Conservation (phyloP, 495 filamentous ascomycete species). For the Tuber brumale region DNA sequence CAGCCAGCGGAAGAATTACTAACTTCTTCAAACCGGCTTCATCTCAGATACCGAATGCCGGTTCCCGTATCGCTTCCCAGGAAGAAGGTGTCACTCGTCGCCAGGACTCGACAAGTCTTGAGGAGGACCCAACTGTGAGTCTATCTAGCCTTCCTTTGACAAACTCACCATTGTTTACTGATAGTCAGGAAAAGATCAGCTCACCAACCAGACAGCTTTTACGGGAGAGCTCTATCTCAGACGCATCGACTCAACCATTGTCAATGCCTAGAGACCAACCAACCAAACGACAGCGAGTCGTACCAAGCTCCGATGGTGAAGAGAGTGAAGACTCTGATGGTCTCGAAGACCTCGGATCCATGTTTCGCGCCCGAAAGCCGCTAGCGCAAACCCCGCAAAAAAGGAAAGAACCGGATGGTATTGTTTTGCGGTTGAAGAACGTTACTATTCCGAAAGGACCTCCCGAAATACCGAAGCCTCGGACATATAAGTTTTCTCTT, state of each 20-base stretch:
- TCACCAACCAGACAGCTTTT: constrained; percentile 1
- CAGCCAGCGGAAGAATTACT: constrained; percentile 5
- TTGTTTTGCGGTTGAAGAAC: constrained; percentile 15
- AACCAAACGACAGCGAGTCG: constrained; percentile 45
- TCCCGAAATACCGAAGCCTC: constrained; percentile 25
- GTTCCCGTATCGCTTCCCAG: not conserved
- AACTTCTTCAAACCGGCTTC: constrained; percentile 26
- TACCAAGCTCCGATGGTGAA: constrained; percentile 65
- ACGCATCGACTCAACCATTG: constrained; percentile 38
- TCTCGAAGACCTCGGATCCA: constrained; percentile 46
- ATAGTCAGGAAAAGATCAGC: not conserved
- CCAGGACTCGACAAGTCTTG: not conserved
- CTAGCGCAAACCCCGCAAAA: constrained; percentile 20
- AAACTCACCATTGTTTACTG: not conserved
- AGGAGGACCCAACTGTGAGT: not conserved
- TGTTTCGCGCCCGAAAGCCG: constrained; percentile 38
- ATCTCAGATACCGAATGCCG: not conserved
- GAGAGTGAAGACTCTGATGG: constrained; percentile 52
- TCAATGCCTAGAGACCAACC: constrained; percentile 33
- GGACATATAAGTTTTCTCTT: constrained; percentile 62
- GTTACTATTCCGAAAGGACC: not conserved
- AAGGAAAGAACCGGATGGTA: constrained; percentile 3
- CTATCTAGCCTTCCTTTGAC: not conserved
- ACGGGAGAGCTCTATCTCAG: constrained; percentile 32
- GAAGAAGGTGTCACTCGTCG: not conserved